Evolutionary conservation across 192 early-diverging fungal species (phyloP), one percentile per base, ranked within the genome.

Genomic region (Podila minutissima): DNA sequence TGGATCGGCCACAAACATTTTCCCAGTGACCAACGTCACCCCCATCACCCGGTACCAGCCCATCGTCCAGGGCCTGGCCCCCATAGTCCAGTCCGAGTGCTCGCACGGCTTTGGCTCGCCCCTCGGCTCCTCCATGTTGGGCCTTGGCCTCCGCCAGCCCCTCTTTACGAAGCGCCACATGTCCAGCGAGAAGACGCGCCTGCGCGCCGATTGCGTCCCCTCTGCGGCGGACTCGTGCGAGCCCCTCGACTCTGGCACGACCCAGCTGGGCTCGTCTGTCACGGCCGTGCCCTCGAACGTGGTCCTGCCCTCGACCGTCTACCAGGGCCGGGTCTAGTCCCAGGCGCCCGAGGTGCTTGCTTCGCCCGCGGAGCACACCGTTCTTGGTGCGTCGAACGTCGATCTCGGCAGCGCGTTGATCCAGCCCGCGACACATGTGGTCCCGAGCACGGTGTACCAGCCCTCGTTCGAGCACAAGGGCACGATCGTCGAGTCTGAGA

Each of bases 1-100:
- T 20, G 70, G 65, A 2, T 72, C 70, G 7, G 57, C 55, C 28
- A 72, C 70, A 24, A 67, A 59, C 12, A 13, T 79, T 8, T 29
- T 61, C 12, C 76, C 76, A 2, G 59, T 64, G 33, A 72, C 70
- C 1, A 32, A 78, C 1, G 59, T 71, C 20, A 67, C n/a, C 48
- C 75, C 75, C 17, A 41, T 77, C 57, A 71, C 75, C 7, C 75
- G 60, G 6, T 71, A 67, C 51, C 65, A 72, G 22, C 75, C 75
- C 53, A 46, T 68, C 26, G 41, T 72, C 41, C 59, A 79, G 31
- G 20, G 53, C 17, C 62, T 67, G 9, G 29, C 76, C 0, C 70
- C 69, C 15, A 13, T 72, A n/a, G 69, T 78, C 69, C 41, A 78
- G 9, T 63, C 74, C 3, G 69, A 48, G 8, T 69, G 33, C n/a